These are phyloP conservation scores for Talaromyces albobiverticillius DNA, from an alignment of 2,329 filamentous ascomycete species.

Conservation along the genomic window DNA sequence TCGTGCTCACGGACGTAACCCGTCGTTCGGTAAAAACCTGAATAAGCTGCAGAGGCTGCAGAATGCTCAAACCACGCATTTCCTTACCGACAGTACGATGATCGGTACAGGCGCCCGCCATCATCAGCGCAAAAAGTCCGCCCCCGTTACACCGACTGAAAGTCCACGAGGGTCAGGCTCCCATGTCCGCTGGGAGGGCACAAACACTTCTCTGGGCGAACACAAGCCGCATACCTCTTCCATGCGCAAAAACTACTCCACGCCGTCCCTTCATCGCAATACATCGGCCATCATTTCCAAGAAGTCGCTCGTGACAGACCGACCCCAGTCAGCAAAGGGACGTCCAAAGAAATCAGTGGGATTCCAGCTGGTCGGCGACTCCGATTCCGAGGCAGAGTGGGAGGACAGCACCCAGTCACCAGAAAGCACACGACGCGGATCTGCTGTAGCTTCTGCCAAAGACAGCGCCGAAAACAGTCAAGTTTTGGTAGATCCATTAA, in stretches of 20 bases:
- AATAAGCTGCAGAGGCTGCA: conserved; percentile 41
- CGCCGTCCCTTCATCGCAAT: conserved; percentile 40
- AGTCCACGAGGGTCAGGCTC: conserved; percentile 34
- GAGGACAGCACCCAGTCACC: conserved; percentile 46
- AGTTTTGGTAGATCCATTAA: conserved; percentile 38
- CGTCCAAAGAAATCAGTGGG: conserved; percentile 45
- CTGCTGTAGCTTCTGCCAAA: conserved; percentile 33
- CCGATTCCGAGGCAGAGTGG: conserved; percentile 47
- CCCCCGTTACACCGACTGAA: conserved; percentile 41
- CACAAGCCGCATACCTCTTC: conserved; percentile 30
- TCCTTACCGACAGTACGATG: conserved; percentile 27
- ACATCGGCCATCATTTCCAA: conserved; percentile 35
- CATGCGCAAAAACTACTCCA: conserved; percentile 47
- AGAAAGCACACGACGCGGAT: conserved; percentile 46
- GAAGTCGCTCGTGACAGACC: conserved; percentile 36
- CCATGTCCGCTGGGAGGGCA: conserved; percentile 34
- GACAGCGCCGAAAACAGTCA: conserved; percentile 32
- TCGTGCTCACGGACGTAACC: conserved; percentile 41
- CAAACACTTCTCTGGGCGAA: conserved; percentile 30
- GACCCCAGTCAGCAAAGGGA: conserved; percentile 31
- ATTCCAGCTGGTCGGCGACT: conserved; percentile 42
- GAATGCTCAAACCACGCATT: conserved; percentile 25
- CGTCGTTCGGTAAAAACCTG: conserved; percentile 43
- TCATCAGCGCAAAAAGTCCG: conserved; percentile 48
- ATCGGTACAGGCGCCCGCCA: conserved; percentile 24